A percentile compares a stretch with the other conserved stretches of the same genome.
These are phyloP conservation scores for Phaeosphaeria sp. DNA, from an alignment of 2,329 filamentous ascomycete genomes.

Conservation along the genomic window DNA sequence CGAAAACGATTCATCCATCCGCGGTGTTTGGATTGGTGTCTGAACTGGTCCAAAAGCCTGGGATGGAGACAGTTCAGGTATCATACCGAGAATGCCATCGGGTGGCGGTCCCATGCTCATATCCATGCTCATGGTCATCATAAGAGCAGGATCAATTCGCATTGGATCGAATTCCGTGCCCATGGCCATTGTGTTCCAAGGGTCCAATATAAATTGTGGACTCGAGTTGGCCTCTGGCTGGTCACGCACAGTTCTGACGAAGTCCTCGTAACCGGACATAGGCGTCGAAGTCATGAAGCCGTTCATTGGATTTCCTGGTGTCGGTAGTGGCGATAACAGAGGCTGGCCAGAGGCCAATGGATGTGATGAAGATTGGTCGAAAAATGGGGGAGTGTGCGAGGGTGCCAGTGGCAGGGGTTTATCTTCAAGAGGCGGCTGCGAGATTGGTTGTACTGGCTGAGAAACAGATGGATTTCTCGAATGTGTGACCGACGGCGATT, in stretches of 20 bases:
- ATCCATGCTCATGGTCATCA: slow-evolving; percentile 55
- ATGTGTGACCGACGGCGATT: slow-evolving; percentile 37
- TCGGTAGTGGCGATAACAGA: slow-evolving; percentile 49
- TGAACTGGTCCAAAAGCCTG: slow-evolving; percentile 51
- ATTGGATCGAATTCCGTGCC: slow-evolving; percentile 53
- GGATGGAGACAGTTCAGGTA: slow-evolving; percentile 51
- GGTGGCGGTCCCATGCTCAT: slow-evolving; percentile 48
- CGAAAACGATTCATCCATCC: slow-evolving; percentile 55
- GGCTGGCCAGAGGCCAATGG: not conserved
- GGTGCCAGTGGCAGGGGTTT: slow-evolving; percentile 35
- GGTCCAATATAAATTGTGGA: slow-evolving; percentile 57
- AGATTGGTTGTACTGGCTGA: slow-evolving; percentile 36
- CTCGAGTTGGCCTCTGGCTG: slow-evolving; percentile 52
- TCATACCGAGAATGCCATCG: slow-evolving; percentile 55
- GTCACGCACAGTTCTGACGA: slow-evolving; percentile 49
- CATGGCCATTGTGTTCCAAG: slow-evolving; percentile 56
- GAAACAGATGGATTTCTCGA: slow-evolving; percentile 43
- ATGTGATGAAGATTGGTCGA: slow-evolving; percentile 44
- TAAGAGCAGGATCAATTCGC: slow-evolving; percentile 54
- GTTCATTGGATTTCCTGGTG: slow-evolving; percentile 46
- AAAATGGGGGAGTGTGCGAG: slow-evolving; percentile 47
- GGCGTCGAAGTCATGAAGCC: slow-evolving; percentile 54
- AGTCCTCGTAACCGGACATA: slow-evolving; percentile 56
- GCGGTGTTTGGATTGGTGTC: slow-evolving; percentile 56
- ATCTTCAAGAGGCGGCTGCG: slow-evolving; percentile 44